These are phyloP conservation scores for Candida ipomoeae DNA, from an alignment of 805 yeast species.

Conservation along the genomic window DNA sequence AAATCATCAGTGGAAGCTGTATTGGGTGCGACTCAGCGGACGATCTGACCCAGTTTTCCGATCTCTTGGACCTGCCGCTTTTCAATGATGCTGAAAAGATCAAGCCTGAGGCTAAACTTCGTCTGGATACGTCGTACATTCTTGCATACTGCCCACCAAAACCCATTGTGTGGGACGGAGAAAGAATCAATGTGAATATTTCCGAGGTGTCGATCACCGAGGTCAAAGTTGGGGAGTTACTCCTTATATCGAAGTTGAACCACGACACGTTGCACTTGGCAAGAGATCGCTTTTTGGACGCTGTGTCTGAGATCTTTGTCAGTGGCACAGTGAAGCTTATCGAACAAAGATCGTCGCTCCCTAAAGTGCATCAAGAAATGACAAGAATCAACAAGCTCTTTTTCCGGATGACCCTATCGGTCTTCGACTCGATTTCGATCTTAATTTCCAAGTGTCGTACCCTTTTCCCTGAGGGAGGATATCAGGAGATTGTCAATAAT, in stretches of 20 bases:
- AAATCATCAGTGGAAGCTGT: constrained; percentile 37
- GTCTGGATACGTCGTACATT: constrained; percentile 52
- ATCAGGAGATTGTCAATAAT: constrained; percentile 73
- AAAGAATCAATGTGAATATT: constrained; percentile 53
- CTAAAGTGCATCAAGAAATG: constrained; percentile 69
- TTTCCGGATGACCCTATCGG: constrained; percentile 61
- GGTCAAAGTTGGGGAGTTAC: constrained; percentile 62
- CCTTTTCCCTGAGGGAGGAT: constrained; percentile 46
- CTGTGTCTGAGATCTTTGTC: constrained; percentile 47
- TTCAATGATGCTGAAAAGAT: constrained; percentile 5
- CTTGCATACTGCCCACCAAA: constrained; percentile 73
- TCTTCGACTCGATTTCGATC: constrained; percentile 56
- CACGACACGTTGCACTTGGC: constrained; percentile 46
- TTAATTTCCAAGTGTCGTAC: constrained; percentile 53
- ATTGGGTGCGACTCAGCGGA: constrained; percentile 34
- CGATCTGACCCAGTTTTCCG: constrained; percentile 24
- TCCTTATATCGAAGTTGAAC: constrained; percentile 65
- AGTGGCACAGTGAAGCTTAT: constrained; percentile 36
- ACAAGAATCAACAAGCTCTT: constrained; percentile 61
- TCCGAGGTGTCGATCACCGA: constrained; percentile 48
- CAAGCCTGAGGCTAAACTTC: constrained; percentile 5
- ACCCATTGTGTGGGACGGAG: constrained; percentile 90
- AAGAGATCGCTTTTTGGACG: constrained; percentile 52
- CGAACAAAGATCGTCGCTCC: constrained; percentile 66
- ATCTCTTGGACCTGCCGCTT: constrained; percentile 13